A percentile compares a stretch with the other conserved stretches of the same genome.
These are phyloP conservation scores for Wickerhamiella cacticola DNA, from an alignment of 805 yeast species.

Conservation along the genomic window DNA sequence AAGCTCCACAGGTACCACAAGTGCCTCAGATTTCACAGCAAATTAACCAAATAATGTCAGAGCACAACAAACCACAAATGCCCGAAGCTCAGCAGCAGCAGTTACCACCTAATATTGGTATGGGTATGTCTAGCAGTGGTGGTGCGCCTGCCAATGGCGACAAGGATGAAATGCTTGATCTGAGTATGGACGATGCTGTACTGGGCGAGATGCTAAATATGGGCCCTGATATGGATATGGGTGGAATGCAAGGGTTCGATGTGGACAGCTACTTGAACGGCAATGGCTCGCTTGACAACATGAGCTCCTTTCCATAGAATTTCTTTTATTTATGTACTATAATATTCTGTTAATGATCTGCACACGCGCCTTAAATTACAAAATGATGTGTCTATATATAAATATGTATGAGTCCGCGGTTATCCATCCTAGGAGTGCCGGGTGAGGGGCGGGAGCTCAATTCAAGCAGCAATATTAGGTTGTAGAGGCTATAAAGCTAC, in stretches of 20 bases:
- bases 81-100: neutral
- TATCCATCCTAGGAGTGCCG: neutral
- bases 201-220: slow-evolving; percentile 10
- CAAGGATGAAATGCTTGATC: neutral
- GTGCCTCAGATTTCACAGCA: neutral
- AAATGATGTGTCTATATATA: too few relatives aligned
- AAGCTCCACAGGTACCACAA: neutral
- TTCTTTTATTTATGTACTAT: slow-evolving; percentile 3
- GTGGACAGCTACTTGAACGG: slow-evolving; percentile 7
- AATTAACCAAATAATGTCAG: neutral
- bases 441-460: neutral
- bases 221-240: slow-evolving; percentile 6
- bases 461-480: too few relatives aligned
- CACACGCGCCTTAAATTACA: too few relatives aligned
- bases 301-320: slow-evolving; percentile 6
- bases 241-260: slow-evolving; percentile 2
- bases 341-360: neutral
- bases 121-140: neutral
- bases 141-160: neutral
- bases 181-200: slow-evolving; percentile 1
- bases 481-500: neutral
- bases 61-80: neutral
- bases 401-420: too few relatives aligned
- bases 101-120: neutral
- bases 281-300: slow-evolving; percentile 4